phyloP scores from a whole-genome alignment of 108 stramenopile genomes.

The Cyclotella baltica region DNA sequence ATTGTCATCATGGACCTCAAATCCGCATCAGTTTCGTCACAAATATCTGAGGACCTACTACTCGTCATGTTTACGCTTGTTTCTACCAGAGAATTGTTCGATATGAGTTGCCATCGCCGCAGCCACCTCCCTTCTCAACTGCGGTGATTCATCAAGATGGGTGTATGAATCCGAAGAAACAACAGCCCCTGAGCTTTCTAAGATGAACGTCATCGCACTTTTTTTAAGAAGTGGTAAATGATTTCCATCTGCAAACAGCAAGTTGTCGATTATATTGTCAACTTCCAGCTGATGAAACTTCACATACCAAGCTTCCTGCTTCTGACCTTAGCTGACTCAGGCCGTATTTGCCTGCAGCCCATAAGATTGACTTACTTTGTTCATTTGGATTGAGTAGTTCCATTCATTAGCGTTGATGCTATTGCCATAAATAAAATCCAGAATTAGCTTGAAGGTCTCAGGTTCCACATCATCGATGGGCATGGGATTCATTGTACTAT shows the following conservation, averaged over 20 bases:
- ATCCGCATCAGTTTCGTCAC: too few relatives aligned
- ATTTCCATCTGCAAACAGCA: background rate
- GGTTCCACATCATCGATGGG: conserved; percentile 8
- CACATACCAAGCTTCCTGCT: background rate
- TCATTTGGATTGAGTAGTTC: background rate
- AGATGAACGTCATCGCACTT: background rate
- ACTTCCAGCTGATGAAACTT: background rate
- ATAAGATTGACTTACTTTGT: background rate
- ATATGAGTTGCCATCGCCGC: background rate
- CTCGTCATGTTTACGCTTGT: too few relatives aligned
- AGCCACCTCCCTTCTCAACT: background rate
- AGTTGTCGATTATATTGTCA: background rate
- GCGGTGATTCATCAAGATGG: background rate
- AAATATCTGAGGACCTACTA: too few relatives aligned
- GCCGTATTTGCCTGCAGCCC: background rate
- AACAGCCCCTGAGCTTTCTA: background rate
- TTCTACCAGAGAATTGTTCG: too few relatives aligned
- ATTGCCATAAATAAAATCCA: conserved; percentile 13
- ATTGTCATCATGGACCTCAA: too few relatives aligned
- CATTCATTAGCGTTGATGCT: background rate
- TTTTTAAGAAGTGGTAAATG: background rate
- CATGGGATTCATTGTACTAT: background rate
- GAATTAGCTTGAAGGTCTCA: background rate
- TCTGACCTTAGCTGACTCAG: background rate
- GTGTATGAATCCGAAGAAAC: background rate